These are phyloP conservation scores for Cystofilobasidium capitatum DNA, from an alignment of 768 basidiomycete genomes.

Conservation along the genomic window DNA sequence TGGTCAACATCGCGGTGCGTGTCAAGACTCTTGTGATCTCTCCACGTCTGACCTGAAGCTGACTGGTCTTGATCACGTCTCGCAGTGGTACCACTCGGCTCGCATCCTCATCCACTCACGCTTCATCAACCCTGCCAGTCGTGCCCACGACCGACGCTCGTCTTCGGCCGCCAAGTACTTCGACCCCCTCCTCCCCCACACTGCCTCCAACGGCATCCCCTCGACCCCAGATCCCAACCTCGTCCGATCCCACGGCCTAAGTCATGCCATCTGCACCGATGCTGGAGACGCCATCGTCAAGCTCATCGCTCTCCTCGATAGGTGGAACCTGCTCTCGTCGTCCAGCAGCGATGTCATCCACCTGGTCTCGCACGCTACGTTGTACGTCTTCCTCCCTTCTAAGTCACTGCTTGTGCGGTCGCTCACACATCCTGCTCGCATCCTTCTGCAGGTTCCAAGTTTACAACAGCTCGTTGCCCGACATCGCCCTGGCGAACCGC, in stretches of 20 bases:
- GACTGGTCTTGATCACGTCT: neutral
- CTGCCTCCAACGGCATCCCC: neutral
- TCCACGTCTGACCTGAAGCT: neutral
- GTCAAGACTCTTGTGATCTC: neutral
- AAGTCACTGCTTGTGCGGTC: slow-evolving; percentile 26
- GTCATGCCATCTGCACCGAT: slow-evolving; percentile 30
- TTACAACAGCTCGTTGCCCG: slow-evolving; percentile 30
- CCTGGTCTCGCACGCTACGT: slow-evolving; percentile 31
- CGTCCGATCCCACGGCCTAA: slow-evolving; percentile 15
- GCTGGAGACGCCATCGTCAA: slow-evolving; percentile 32
- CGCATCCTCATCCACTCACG: slow-evolving; percentile 31
- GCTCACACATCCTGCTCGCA: neutral
- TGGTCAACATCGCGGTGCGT: slow-evolving; percentile 32
- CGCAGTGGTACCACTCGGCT: slow-evolving; percentile 34
- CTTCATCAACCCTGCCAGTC: slow-evolving; percentile 22
- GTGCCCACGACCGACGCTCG: neutral
- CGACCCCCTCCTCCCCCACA: neutral
- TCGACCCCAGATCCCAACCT: slow-evolving; percentile 9
- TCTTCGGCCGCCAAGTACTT: neutral
- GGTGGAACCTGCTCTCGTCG: slow-evolving; percentile 27
- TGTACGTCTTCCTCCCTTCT: slow-evolving; percentile 26
- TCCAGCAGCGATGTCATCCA: slow-evolving; percentile 34
- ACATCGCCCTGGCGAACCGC: slow-evolving; percentile 24
- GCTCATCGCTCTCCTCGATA: slow-evolving; percentile 29
- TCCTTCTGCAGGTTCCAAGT: slow-evolving; percentile 18